Base-by-base conservation (phyloP, 2,329 filamentous ascomycete genomes). In the Aschersonia sp. region DNA sequence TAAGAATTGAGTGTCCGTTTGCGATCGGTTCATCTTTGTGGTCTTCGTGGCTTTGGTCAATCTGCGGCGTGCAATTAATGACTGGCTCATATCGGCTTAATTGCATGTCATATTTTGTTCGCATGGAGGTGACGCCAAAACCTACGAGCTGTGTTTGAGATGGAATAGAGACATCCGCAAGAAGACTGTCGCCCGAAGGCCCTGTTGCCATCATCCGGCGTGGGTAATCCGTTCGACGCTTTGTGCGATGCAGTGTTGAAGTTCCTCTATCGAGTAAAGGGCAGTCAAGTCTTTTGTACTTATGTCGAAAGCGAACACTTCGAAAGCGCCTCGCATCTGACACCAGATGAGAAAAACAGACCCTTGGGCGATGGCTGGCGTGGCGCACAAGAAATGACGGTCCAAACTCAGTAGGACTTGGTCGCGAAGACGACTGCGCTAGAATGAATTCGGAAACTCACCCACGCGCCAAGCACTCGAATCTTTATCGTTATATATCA, bases 151-250 rank as follows among this genome's bases (percentile, higher is more conserved):
- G 64, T 55, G 65, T 57, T 56, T 68, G 65, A 58, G 67, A 62
- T 59, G 67, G 66, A 61, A 68, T 63, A 68, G 71, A 67, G 67
- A 70, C 72, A 72, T 74, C 71, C 64, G 70, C 70, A 65, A 69
- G 35, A 12, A 38, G 66, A 66, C 65, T 71, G 59, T 71, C 65
- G 63, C 69, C 66, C 61, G 70, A 68, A 68, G 72, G 70, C 73
- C 77, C 76, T 71, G 74, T 74, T 72, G 75, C 76, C 76, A 80
- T 80, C 74, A 76, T 80, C 74, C 75, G 74, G 44, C 61, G 61
- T 58, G 59, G 49, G 40, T 49, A 35, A 5, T 45, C 38, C 45
- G 43, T 12, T 47, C 38, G 35, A 49, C 60, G 59, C 62, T 58
- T 56, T 59, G 62, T 54, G 54, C 52, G 52, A 53, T 12, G 7